Percentiles rank a stretch among this genome's conserved stretches.
phyloP scores from a whole-genome alignment of 2,329 filamentous ascomycete species.

The Alternaria triticina region DNA sequence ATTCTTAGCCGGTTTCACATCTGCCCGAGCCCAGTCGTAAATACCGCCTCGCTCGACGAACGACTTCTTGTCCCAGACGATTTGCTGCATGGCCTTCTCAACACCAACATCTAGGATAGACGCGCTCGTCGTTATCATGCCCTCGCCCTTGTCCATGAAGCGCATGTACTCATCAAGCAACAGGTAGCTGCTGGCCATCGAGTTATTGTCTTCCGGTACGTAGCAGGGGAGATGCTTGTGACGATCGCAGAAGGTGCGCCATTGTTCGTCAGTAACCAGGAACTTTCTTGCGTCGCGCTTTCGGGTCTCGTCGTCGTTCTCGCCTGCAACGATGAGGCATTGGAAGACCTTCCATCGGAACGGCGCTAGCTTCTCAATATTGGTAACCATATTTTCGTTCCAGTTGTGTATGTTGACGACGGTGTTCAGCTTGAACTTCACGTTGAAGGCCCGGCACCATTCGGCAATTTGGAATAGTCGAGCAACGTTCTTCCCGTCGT shows the following conservation, averaged over 20 bases:
- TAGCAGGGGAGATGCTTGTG: background rate
- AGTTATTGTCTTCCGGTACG: slow-evolving; percentile 1
- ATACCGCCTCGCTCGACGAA: slow-evolving; percentile 4
- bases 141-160: slow-evolving; percentile 3
- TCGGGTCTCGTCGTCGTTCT: background rate
- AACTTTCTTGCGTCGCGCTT: slow-evolving; percentile 5
- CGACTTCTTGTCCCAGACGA: slow-evolving; percentile 7
- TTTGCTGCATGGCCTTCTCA: background rate
- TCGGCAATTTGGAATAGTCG: background rate
- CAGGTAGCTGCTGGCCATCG: slow-evolving; percentile 3
- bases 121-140: background rate
- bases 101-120: slow-evolving; percentile 4
- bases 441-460: background rate
- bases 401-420: slow-evolving; percentile 5
- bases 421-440: slow-evolving; percentile 10
- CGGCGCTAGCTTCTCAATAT: slow-evolving; percentile 3
- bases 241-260: background rate
- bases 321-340: slow-evolving; percentile 6
- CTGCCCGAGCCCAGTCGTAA: slow-evolving; percentile 5
- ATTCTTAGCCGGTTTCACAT: background rate
- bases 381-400: slow-evolving; percentile 4
- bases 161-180: slow-evolving; percentile 8
- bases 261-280: slow-evolving; percentile 1
- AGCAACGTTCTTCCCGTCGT: background rate
- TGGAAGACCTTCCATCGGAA: slow-evolving; percentile 11